A percentile compares a stretch with the other conserved stretches of the same genome.
phyloP scores from a whole-genome alignment of 2,329 filamentous ascomycete species.

The Fusarium metavorans region DNA sequence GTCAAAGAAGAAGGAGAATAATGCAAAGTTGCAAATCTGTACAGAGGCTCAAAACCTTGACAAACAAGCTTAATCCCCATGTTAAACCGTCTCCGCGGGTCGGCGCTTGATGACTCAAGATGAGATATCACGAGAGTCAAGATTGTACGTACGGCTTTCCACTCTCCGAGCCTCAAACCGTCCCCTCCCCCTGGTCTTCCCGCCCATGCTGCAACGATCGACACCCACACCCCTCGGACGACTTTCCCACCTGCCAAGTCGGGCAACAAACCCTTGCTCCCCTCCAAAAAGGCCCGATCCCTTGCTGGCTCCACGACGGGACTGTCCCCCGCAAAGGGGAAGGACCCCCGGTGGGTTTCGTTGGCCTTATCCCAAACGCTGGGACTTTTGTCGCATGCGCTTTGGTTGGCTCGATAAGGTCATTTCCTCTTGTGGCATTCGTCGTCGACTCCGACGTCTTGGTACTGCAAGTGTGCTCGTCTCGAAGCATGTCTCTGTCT shows the following conservation, averaged over 20 bases:
- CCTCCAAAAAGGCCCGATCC: constrained; percentile 32
- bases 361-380: background rate
- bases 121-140: background rate
- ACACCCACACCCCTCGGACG: constrained; percentile 12
- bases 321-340: constrained; percentile 30
- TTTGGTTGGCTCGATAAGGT: constrained; percentile 25
- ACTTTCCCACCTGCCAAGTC: constrained; percentile 32
- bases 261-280: background rate
- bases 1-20: background rate
- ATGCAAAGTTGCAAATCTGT: background rate
- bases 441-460: background rate
- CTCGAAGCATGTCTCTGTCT: background rate
- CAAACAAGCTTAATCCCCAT: background rate
- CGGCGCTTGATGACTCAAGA: background rate
- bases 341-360: constrained; percentile 3
- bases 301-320: background rate
- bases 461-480: background rate
- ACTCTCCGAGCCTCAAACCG: background rate
- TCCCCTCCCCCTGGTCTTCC: background rate
- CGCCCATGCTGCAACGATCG: background rate
- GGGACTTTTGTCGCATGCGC: constrained; percentile 29
- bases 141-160: background rate
- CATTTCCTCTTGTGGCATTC: constrained; percentile 15
- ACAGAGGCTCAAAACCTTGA: background rate
- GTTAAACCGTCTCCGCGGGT: background rate